Evolutionary conservation across 495 filamentous ascomycete genomes (phyloP), one percentile per base, ranked within the genome.

Genomic region (Penicillium roqueforti): DNA sequence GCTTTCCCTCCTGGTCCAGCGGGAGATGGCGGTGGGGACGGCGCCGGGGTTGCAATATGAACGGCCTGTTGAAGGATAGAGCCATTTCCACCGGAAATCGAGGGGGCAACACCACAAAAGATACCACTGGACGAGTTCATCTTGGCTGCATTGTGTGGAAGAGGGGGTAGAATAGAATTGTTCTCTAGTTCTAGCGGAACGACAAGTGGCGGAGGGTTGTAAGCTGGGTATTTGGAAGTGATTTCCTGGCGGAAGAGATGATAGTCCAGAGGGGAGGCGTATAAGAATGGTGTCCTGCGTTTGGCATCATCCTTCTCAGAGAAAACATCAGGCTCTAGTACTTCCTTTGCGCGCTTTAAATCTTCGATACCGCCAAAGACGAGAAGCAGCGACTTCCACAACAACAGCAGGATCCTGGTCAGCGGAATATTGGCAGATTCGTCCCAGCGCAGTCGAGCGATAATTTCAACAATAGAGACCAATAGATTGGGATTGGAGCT

Each of bases 141-240:
- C 28, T 85, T 80, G 60, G 79, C 82, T 1, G 85, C 80, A 59
- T 91, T 84, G 61, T 86, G 88, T 7, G 85, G 86, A 14, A 96
- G 74, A 23, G 88, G 90, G 1, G 95, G 93, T 20, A 97, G 77
- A 47, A 97, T 89, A 0, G 91, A 91, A 58, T 89, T 92, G 51
- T 91, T 88, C 34, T 96, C 91, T 7, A 89, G 77, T 61, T 97
- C 91, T 1, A 98, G 76, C 1, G 92, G 89, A 53, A 98, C 83
- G 11, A 88, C 69, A 1, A 89, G 84, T 23, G 83, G 85, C 20
- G 93, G 95, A 4, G 93, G 92, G 55, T 91, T 85, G 68, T 97
- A 98, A 4, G 95, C 87, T 5, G 93, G 93, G 63, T 98, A 98
- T 73, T 98, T 98, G 0, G 93, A 97, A n/a, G 85, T 95, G 58